Evolutionary conservation across 164 flowering plant species (phyloP).

Genomic region (Kalanchoe fedtschenkoi): DNA sequence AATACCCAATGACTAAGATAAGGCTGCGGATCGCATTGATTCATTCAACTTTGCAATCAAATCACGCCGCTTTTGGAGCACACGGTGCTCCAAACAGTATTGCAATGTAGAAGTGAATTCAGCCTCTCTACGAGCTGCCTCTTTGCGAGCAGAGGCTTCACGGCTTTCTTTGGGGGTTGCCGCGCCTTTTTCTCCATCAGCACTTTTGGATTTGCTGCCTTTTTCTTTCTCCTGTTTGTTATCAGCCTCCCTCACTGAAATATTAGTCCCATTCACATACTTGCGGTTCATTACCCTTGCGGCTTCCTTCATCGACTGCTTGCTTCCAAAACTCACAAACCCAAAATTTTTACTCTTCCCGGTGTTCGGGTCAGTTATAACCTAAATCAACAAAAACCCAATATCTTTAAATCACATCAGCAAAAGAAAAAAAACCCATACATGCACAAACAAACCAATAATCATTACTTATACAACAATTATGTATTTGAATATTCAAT

Average conservation of each 20-base stretch:
- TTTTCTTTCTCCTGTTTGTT: neutral
- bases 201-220: neutral
- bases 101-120: neutral
- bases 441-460: no score
- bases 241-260: conserved; percentile 4
- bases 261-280: neutral
- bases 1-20: neutral
- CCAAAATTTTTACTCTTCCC: neutral
- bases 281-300: neutral
- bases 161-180: neutral
- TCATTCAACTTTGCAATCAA: neutral
- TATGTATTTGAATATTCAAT: no score
- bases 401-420: neutral
- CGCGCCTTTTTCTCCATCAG: neutral
- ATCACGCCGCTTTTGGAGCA: neutral
- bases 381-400: neutral
- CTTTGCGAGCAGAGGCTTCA: neutral
- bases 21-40: neutral
- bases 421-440: neutral
- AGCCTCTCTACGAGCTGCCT: conserved; percentile 1
- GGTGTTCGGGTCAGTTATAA: neutral
- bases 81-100: neutral
- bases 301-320: neutral
- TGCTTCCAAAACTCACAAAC: conserved; percentile 3
- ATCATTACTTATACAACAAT: no score